These are phyloP conservation scores for Petunia hybrid DNA, from an alignment of 305 asterid genomes.

Conservation along the genomic window DNA sequence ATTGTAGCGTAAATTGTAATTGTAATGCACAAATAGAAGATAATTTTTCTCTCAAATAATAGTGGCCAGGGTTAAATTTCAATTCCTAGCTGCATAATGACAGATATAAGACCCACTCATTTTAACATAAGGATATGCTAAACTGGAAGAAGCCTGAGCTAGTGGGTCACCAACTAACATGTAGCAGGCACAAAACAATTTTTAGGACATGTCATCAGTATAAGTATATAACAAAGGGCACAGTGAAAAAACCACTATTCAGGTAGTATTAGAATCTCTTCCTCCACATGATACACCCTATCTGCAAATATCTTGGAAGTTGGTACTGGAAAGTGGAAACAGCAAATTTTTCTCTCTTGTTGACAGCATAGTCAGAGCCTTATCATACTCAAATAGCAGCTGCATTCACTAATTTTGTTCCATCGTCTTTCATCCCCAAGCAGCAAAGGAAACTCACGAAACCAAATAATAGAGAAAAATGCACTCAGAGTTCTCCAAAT, in stretches of 20 bases:
- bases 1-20: too few relatives aligned
- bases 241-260: neutral
- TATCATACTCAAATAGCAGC: constrained; percentile 15
- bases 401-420: neutral
- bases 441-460: constrained; percentile 1
- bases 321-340: neutral
- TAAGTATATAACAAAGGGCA: neutral
- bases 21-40: constrained; percentile 15
- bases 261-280: neutral
- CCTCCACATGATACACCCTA: neutral
- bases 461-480: constrained; percentile 16
- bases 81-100: neutral
- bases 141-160: neutral
- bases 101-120: neutral
- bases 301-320: neutral
- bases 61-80: neutral
- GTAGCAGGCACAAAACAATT: constrained; percentile 6
- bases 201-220: neutral
- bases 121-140: neutral
- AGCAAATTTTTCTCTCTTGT: neutral
- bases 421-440: neutral
- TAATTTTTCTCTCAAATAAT: neutral
- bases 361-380: neutral
- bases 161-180: neutral
- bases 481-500: neutral